These are phyloP conservation scores for Penicillium sp. DNA, from an alignment of 2,329 filamentous ascomycete genomes.

Conservation along the genomic window DNA sequence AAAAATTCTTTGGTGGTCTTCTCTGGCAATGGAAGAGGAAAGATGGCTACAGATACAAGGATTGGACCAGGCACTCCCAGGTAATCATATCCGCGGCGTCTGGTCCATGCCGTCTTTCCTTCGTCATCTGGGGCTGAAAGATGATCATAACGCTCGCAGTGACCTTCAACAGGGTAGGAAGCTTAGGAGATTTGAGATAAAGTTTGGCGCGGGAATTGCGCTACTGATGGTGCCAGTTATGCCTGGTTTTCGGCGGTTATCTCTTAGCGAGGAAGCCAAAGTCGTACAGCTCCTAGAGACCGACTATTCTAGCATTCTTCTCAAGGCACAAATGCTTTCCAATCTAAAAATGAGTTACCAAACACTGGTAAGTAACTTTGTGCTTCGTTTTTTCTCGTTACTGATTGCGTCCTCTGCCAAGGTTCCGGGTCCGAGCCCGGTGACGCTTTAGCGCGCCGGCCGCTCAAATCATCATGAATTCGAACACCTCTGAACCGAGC, in stretches of 20 bases:
- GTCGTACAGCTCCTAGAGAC: neutral
- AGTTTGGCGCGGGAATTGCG: constrained; percentile 4
- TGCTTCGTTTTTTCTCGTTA: neutral
- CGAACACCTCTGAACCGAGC: neutral
- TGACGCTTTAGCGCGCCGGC: neutral
- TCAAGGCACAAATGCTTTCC: neutral
- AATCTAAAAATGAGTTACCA: constrained; percentile 2
- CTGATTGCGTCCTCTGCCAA: neutral
- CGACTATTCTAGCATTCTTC: constrained; percentile 1
- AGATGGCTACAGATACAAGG: constrained; percentile 7
- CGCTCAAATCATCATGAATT: constrained; percentile 5
- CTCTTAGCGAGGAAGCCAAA: constrained; percentile 6
- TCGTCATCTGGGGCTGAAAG: constrained; percentile 2
- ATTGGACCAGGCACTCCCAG: neutral
- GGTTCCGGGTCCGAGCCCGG: neutral
- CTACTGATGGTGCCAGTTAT: constrained; percentile 3
- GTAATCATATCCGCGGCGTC: constrained; percentile 1
- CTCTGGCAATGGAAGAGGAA: constrained; percentile 7
- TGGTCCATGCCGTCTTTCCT: constrained; percentile 11
- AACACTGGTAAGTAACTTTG: neutral
- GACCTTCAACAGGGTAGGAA: constrained; percentile 7
- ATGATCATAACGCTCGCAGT: constrained; percentile 3
- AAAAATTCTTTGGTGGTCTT: constrained; percentile 5
- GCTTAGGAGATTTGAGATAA: constrained; percentile 4
- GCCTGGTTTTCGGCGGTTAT: constrained; percentile 6